Evolutionary conservation across 169 alveolate species (phyloP), one percentile per base, ranked within the genome.

Genomic region (Plasmodium chabaudi): DNA sequence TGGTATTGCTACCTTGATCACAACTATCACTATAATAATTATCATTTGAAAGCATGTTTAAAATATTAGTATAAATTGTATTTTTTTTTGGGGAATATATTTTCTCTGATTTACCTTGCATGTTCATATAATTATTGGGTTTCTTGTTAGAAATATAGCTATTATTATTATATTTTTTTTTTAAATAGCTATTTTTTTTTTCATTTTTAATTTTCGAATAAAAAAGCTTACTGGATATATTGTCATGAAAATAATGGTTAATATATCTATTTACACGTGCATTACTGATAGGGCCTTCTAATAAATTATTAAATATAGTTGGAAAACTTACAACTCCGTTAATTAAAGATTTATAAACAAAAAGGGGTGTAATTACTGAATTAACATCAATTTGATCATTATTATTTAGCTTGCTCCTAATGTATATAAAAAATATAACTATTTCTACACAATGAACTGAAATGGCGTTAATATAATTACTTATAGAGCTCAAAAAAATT

Each of bases 291-390:
- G 44, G 7, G 3, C 91, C 91, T 64, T 86, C 91, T 13, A 86
- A 21, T 12, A 86, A 6, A 55, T 59, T 60, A 70, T 86, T 86
- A 2, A 86, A 57, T 5, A 86, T 34, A 59, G 23, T 86, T 0
- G 91, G 91, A 1, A 86, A 17, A 2, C 60, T 86, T 0, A 87
- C 57, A 13, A 86, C n/a, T n/a, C 74, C 87, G 7, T 86, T 46
- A 1, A 86, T 70, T 39, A 86, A 64, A 0, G 91, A 56, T 39
- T 86, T 86, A 51, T 86, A 70, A 0, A 86, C 44, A 49, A 86
- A 86, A n/a, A 86, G 60, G 7, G 91, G 91, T 19, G 68, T 86
- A 44, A 86, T 69, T 9, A 86, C 27, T 3, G 86, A 70, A 34
- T 75, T 86, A 19, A 86, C 42, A 53, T 61, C 71, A 0, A 86